Evolutionary conservation across 148 eudicot genomes (phyloP), one percentile per base, ranked within the genome.

Genomic region (Arctostaphylos glauca): DNA sequence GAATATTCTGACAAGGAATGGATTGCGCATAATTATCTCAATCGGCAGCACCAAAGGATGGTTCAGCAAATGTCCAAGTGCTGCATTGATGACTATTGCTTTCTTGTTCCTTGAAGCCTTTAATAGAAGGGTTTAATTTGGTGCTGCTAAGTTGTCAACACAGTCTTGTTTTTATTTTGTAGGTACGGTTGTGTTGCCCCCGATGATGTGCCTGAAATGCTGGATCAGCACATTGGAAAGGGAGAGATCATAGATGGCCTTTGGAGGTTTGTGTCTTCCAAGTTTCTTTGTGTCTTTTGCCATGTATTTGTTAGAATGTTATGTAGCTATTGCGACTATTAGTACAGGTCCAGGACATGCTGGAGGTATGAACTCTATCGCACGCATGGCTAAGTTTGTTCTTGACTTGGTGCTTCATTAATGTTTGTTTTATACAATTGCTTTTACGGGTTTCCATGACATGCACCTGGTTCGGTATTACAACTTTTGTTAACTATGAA

Each of bases 151-250:
- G 38, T 41, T 52, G 75, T 75, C 64, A 12, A 71, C n/a, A 49
- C 1, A 5, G 59, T 78, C 58, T 81, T 60, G 56, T 81, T 73
- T 50, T 86, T 80, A 59, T 80, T 75, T 79, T 89, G 83, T 83
- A 96, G 99, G 99, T 96, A 93, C 87, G 99, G 99, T 78, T 96
- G 94, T 85, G 97, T 93, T 87, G 88, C 97, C 81, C 99, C 99
- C 10, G 53, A 84, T 86, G 99, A 96, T 84, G 98, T 96, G 62
- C 86, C 92, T 80, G 91, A 88, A 78, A 86, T 96, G 90, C 83
- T 96, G 76, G 98, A 93, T 86, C 86, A 86, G 78, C 94, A 93
- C 77, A 92, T 96, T 82, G 97, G 89, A 64, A 93, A 91, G 85
- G 97, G 98, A 80, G 91, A 94, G 87, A 88, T 93, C 80, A 92